Evolutionary conservation across 306 rosid species (phyloP).

Genomic region (Cucumis melo): DNA sequence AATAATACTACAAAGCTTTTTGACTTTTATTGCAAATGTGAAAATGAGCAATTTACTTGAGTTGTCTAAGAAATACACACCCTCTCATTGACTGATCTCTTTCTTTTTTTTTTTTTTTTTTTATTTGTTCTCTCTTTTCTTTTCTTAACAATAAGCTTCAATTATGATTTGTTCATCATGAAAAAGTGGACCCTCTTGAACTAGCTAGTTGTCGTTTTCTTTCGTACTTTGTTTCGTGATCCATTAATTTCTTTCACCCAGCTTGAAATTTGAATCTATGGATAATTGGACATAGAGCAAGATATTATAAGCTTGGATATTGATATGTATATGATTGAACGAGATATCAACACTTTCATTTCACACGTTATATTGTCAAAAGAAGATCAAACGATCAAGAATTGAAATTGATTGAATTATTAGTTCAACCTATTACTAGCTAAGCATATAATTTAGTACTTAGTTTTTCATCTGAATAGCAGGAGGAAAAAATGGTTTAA

Average conservation of each 20-base stretch:
- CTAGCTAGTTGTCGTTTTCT: neutral
- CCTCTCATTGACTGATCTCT: neutral
- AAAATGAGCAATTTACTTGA: neutral
- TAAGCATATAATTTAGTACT: no score
- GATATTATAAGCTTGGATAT: no score
- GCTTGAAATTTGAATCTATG: neutral
- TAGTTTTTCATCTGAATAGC: no score
- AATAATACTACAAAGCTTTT: neutral
- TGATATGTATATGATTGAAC: no score
- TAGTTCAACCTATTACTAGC: no score
- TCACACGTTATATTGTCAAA: neutral
- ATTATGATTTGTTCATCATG: neutral
- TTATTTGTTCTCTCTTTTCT: no score
- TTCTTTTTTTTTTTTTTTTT: no score
- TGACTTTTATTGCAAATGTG: neutral
- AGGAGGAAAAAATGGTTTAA: no score
- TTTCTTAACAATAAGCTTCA: neutral
- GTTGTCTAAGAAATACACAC: neutral
- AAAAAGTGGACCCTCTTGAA: neutral
- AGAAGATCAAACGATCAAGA: neutral
- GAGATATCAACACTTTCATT: no score
- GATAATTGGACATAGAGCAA: neutral
- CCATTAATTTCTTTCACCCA: neutral
- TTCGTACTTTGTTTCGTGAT: no score
- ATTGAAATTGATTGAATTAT: neutral